Evolutionary conservation across 768 basidiomycete species (phyloP), one percentile per base, ranked within the genome.

Genomic region (Coprinopsis strossmayeri): DNA sequence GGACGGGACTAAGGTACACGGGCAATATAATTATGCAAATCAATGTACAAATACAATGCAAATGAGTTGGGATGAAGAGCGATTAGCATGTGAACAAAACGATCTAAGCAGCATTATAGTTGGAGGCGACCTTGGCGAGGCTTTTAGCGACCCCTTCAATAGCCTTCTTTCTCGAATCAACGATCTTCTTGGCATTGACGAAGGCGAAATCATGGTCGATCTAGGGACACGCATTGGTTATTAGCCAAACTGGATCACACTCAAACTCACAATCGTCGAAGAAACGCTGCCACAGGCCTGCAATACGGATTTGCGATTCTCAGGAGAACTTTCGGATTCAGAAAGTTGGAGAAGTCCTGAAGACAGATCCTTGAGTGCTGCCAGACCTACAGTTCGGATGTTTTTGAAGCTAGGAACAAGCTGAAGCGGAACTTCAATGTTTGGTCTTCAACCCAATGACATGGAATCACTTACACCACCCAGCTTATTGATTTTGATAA

Each of bases 111-210:
- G 25, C 24, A 42, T 60, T 57, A 35, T 78, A 69, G 10, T 64
- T 67, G 30, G 70, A 63, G 56, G 67, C 69, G 39, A 84, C 61
- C 43, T 78, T 79, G n/a, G 62, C 57, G 48, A 86, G 71, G 15
- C 89, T 87, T 59, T 84, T 88, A 24, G 78, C 81, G 34, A 82
- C 68, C 23, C 87, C 87, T 48, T 87, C 86, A 18, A 81, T 62
- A 5, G 84, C 76, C 62, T 81, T 86, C 62, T 78, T 86, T 34
- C 83, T 80, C 2, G 87, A 68, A 23, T 91, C 87, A 4, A 71
- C 75, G 32, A 84, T 64, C 56, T 70, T 84, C 68, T 85, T 87
- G 11, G 77, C 78, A 23, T 84, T 63, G 18, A 70, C 70, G 49
- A 78, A 61, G 38, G 81, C 69, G 55, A 82, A 84, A 49, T 87